Base-by-base conservation (phyloP, 2,329 filamentous ascomycete species). In the Epichloe typhina region DNA sequence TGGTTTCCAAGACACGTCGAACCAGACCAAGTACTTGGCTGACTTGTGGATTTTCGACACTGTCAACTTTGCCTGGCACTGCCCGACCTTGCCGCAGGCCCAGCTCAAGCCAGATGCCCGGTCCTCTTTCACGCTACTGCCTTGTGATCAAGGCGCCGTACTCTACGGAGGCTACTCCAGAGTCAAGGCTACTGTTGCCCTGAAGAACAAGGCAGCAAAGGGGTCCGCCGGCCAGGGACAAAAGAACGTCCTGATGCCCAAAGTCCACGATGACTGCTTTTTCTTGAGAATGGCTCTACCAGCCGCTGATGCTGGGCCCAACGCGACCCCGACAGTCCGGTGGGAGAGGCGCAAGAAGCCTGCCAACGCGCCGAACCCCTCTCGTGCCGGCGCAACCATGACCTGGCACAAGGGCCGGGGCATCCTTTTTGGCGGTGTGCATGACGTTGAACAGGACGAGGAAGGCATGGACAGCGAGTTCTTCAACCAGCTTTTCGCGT, bases 31-130 rank as follows among this genome's bases (percentile, higher is more conserved):
- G 64, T 98, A 98, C 65, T 71, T 98, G 15, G 83, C 85, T 39
- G 93, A 98, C 65, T 72, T 97, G 37, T 98, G 93, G 91, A 77
- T 97, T 49, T 98, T 95, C 66, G 93, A 98, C 67, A 95, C 88
- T 35, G 69, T 85, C 60, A 88, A 84, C 63, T 96, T 86, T 64
- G 76, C 81, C 13, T 98, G 93, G 93, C 79, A 86, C 64, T 82
- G 77, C 54, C 88, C 91, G 2, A 73, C 76, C 21, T 71, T 94
- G 46, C 84, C 89, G 7, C 75, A 84, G 1, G 86, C 87, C 17
- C 83, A 88, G 50, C 80, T 90, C 56, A 93, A 95, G 65, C 93
- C 93, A 0, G 91, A 97, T 63, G 76, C 93, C 1, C 78, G 93
- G 40, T 95, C 88, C 0, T 95, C 88, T 2, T 97, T 97, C 66